Percentiles rank a stretch among this genome's conserved stretches.
phyloP scores from a whole-genome alignment of 1,139 yeast species.

The Geotrichum australiense region DNA sequence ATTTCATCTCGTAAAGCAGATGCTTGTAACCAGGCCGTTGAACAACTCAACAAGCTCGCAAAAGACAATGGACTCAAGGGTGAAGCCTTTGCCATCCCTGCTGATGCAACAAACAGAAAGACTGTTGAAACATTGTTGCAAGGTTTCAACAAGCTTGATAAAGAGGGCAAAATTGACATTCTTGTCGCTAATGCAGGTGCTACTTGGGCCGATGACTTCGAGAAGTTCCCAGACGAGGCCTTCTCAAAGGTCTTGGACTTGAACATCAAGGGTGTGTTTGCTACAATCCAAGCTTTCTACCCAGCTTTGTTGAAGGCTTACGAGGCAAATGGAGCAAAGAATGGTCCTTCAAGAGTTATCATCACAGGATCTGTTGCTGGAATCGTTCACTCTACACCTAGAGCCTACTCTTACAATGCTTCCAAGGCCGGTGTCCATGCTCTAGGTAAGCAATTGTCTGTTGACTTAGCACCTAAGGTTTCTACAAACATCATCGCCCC shows the following conservation, averaged over 20 bases:
- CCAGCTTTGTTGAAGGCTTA: conserved; percentile 48
- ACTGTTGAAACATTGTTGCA: conserved; percentile 46
- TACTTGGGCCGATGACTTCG: conserved; percentile 67
- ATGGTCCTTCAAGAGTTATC: conserved; percentile 55
- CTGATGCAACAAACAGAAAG: conserved; percentile 50
- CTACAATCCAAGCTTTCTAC: conserved; percentile 54
- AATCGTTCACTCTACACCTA: conserved; percentile 45
- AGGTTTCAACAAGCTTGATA: conserved; percentile 39
- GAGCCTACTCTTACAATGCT: conserved; percentile 64
- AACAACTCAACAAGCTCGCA: conserved; percentile 44
- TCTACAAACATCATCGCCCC: conserved; percentile 69
- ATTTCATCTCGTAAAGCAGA: conserved; percentile 60
- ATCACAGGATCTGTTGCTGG: conserved; percentile 58
- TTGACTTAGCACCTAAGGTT: conserved; percentile 58
- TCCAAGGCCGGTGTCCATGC: conserved; percentile 76
- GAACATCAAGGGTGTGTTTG: conserved; percentile 67
- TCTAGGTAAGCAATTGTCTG: conserved; percentile 56
- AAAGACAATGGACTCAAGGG: conserved; percentile 39
- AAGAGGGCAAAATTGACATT: conserved; percentile 46
- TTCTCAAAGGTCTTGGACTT: conserved; percentile 58
- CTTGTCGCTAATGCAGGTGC: conserved; percentile 78
- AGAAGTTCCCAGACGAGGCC: conserved; percentile 55
- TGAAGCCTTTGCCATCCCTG: conserved; percentile 48
- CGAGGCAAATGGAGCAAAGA: conserved; percentile 36
- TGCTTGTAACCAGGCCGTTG: conserved; percentile 58